Evolutionary conservation across 2,329 filamentous ascomycete species (phyloP).

Genomic region (Aspergillus persii): DNA sequence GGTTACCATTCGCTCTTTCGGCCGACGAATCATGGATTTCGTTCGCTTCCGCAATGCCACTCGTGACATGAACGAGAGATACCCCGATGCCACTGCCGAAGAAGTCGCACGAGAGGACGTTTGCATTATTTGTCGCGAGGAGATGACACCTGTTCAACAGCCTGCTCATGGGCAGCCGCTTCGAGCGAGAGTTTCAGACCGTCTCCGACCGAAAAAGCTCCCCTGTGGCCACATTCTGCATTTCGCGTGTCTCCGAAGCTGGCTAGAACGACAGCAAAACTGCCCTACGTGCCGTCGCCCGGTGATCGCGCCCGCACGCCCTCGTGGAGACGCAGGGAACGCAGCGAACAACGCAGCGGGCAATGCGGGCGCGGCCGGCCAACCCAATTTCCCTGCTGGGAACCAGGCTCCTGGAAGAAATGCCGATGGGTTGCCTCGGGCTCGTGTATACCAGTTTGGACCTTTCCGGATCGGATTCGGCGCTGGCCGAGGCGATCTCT

Average conservation of each 20-base stretch:
- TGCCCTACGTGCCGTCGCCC: slow-evolving; percentile 91
- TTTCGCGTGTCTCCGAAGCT: slow-evolving; percentile 90
- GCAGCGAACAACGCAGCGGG: slow-evolving; percentile 26
- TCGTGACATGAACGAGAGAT: slow-evolving; percentile 85
- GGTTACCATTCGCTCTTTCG: slow-evolving; percentile 87
- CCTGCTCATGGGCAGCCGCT: slow-evolving; percentile 38
- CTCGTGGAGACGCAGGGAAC: slow-evolving; percentile 30
- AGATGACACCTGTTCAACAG: slow-evolving; percentile 79
- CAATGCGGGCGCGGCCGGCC: slow-evolving; percentile 23
- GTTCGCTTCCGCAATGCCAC: slow-evolving; percentile 88
- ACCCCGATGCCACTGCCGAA: slow-evolving; percentile 84
- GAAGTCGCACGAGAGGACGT: slow-evolving; percentile 85
- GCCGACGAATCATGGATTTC: slow-evolving; percentile 84
- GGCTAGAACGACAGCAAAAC: slow-evolving; percentile 95
- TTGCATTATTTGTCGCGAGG: slow-evolving; percentile 96
- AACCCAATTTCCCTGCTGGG: slow-evolving; percentile 31
- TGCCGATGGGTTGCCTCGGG: slow-evolving; percentile 43
- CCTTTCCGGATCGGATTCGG: slow-evolving; percentile 71
- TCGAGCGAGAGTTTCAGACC: slow-evolving; percentile 63
- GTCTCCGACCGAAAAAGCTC: slow-evolving; percentile 87
- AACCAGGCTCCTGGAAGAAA: slow-evolving; percentile 41
- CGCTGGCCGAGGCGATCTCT: slow-evolving; percentile 57
- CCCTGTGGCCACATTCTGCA: slow-evolving; percentile 95
- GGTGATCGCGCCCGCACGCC: slow-evolving; percentile 57
- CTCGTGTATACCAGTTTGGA: slow-evolving; percentile 69